Conservation (phyloP, 768 basidiomycete genomes). For the Lentinula aciculospora region DNA sequence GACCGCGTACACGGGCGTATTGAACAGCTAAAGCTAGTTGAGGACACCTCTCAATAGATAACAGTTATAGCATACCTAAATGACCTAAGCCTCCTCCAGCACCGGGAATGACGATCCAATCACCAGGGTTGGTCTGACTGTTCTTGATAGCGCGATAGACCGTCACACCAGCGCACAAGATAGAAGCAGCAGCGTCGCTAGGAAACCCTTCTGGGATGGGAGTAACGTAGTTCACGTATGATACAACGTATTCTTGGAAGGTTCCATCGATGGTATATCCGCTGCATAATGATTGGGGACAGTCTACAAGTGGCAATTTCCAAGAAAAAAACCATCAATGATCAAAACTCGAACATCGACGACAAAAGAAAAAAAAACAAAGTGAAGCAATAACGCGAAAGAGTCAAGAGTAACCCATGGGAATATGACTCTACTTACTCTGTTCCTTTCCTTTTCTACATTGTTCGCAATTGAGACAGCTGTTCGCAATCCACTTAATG, state of each 20-base stretch:
- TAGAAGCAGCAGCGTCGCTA: slow-evolving; percentile 64
- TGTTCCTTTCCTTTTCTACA: slow-evolving; percentile 74
- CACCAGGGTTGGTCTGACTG: slow-evolving; percentile 54
- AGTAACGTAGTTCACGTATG: slow-evolving; percentile 68
- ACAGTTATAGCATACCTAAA: slow-evolving; percentile 38
- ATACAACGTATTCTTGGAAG: slow-evolving; percentile 68
- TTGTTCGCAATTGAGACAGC: slow-evolving; percentile 66
- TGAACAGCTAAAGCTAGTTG: slow-evolving; percentile 47
- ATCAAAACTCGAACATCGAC: not conserved
- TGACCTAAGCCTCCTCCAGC: slow-evolving; percentile 83
- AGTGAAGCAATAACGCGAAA: not conserved
- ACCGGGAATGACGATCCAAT: slow-evolving; percentile 74
- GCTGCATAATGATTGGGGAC: slow-evolving; percentile 49
- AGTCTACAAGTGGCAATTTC: slow-evolving; percentile 46
- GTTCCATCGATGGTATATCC: slow-evolving; percentile 79
- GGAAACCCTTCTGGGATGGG: slow-evolving; percentile 68
- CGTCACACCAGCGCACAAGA: slow-evolving; percentile 81
- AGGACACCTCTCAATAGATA: not conserved
- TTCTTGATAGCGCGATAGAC: slow-evolving; percentile 85
- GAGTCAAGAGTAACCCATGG: not conserved
- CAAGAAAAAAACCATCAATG: not conserved
- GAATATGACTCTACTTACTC: slow-evolving; percentile 33
- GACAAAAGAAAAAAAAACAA: not conserved
- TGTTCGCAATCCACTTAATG: slow-evolving; percentile 68
- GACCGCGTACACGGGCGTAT: slow-evolving; percentile 73